phyloP scores from a whole-genome alignment of 177 flowering plant species.

The Vitis hybrid region DNA sequence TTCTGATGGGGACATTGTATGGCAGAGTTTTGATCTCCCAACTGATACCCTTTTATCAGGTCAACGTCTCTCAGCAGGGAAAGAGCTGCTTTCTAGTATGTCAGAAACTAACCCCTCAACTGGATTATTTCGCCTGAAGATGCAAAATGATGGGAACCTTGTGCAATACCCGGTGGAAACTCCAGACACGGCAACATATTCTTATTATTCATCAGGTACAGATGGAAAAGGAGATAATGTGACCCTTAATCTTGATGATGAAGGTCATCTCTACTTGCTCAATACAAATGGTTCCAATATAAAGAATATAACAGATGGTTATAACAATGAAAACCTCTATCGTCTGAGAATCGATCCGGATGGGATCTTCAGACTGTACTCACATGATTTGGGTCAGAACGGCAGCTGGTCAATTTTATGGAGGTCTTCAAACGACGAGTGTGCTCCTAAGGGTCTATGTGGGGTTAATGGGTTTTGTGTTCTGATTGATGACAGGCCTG shows the following conservation, averaged over 20 bases:
- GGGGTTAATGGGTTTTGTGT: too few relatives aligned
- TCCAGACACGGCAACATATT: neutral
- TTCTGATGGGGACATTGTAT: neutral
- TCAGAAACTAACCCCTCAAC: conserved; percentile 1
- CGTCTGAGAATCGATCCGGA: too few relatives aligned
- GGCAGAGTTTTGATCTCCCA: conserved; percentile 18
- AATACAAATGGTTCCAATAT: too few relatives aligned
- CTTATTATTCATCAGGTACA: too few relatives aligned
- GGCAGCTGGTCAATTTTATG: conserved; percentile 8
- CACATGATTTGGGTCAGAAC: neutral
- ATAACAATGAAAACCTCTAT: too few relatives aligned
- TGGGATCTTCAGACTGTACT: too few relatives aligned
- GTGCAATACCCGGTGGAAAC: neutral
- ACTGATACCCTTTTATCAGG: conserved; percentile 20
- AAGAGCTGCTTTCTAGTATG: neutral
- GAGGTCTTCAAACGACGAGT: neutral
- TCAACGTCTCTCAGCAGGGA: conserved; percentile 5
- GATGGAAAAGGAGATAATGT: too few relatives aligned
- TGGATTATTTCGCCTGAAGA: neutral
- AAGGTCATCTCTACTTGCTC: too few relatives aligned
- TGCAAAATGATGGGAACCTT: conserved; percentile 10
- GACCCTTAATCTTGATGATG: too few relatives aligned
- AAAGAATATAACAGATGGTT: too few relatives aligned
- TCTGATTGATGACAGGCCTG: too few relatives aligned
- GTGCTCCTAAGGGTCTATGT: conserved; percentile 9